Evolutionary conservation across 306 rosid genomes (phyloP).

Genomic region (Castanospermum australe): DNA sequence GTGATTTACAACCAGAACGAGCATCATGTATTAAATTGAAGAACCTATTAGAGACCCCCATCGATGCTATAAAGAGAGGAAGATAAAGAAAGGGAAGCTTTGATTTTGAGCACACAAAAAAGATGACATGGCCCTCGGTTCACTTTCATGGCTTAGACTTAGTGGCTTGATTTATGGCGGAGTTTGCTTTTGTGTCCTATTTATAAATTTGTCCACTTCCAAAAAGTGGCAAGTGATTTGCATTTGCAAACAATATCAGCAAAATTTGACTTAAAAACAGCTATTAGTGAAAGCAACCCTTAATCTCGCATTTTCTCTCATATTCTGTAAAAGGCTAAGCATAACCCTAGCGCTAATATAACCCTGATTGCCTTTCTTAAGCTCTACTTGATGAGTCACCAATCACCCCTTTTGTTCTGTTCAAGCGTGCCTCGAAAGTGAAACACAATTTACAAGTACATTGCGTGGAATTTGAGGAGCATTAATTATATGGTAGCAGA

Average conservation of each 20-base stretch:
- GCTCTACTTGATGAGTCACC: conserved; percentile 40
- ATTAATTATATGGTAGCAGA: conserved; percentile 15
- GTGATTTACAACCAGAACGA: conserved; percentile 6
- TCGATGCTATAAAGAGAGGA: background rate
- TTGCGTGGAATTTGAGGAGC: conserved; percentile 27
- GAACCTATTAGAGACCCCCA: conserved; percentile 15
- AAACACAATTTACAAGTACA: conserved; percentile 29
- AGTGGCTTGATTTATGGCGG: conserved; percentile 27
- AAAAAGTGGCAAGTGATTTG: conserved; percentile 39
- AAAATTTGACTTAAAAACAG: conserved; percentile 44
- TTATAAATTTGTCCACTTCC: conserved; percentile 25
- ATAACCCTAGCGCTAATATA: conserved; percentile 25
- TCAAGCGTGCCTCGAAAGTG: conserved; percentile 44
- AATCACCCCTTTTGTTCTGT: conserved; percentile 30
- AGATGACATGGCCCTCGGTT: background rate
- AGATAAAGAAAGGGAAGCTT: conserved; percentile 8
- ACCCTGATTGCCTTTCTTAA: conserved; percentile 49
- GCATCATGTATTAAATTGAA: conserved; percentile 13
- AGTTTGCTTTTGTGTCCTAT: conserved; percentile 35
- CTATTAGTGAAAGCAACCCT: conserved; percentile 53
- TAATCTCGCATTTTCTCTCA: conserved; percentile 38
- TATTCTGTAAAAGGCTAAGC: conserved; percentile 44
- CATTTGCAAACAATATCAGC: conserved; percentile 35
- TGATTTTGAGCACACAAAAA: conserved; percentile 25
- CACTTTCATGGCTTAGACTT: conserved; percentile 28